Evolutionary conservation across 129 eudicot genomes (phyloP).

Genomic region (Heracleum sosnowskyi): DNA sequence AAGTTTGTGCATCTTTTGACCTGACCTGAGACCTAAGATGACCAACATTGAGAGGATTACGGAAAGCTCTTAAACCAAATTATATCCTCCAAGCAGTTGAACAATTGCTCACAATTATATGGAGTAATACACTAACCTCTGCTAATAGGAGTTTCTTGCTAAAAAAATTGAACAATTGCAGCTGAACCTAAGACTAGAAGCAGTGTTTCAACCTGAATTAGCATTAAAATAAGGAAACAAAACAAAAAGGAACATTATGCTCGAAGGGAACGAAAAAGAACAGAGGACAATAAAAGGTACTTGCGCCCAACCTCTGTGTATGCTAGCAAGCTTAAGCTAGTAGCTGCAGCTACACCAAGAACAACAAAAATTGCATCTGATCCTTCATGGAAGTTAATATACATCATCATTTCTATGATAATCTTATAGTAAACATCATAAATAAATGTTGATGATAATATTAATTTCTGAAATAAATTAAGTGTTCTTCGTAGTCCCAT

Average conservation of each 20-base stretch:
- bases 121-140: slow-evolving; percentile 46
- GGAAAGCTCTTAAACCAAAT: not conserved
- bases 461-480: not conserved
- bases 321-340: slow-evolving; percentile 73
- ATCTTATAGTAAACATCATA: not conserved
- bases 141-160: slow-evolving; percentile 88
- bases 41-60: not conserved
- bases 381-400: slow-evolving; percentile 51
- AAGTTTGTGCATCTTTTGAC: no score
- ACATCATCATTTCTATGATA: slow-evolving; percentile 7
- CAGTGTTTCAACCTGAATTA: slow-evolving; percentile 72
- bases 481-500: no score
- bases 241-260: not conserved
- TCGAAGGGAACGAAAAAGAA: not conserved
- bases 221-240: not conserved
- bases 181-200: slow-evolving; percentile 86
- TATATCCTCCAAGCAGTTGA: not conserved
- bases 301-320: slow-evolving; percentile 65
- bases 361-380: slow-evolving; percentile 44
- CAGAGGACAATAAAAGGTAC: not conserved
- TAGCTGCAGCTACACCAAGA: slow-evolving; percentile 69
- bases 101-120: slow-evolving; percentile 2
- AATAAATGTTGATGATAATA: not conserved
- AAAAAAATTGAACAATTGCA: slow-evolving; percentile 68
- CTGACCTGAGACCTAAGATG: no score